Evolutionary conservation across 495 filamentous ascomycete genomes (phyloP).

Genomic region (Pyrenula massariospora): DNA sequence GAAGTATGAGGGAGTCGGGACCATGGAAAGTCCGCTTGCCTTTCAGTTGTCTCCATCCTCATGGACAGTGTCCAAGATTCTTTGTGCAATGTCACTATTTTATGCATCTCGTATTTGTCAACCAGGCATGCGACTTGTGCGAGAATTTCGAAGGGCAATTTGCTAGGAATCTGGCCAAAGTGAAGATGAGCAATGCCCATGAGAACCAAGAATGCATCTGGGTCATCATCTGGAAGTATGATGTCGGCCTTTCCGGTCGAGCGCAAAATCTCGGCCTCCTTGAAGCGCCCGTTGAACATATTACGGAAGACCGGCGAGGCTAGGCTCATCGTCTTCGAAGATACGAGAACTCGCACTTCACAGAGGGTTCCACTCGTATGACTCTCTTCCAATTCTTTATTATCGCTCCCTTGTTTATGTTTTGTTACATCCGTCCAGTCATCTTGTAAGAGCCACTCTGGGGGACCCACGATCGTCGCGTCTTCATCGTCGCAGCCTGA

Average conservation of each 20-base stretch:
- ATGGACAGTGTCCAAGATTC: neutral
- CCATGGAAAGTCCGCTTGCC: neutral
- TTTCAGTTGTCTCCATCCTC: neutral
- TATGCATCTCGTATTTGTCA: conserved; percentile 22
- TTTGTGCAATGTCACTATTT: conserved; percentile 18
- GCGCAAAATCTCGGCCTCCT: conserved; percentile 4
- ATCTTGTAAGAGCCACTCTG: neutral
- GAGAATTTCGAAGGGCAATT: conserved; percentile 7
- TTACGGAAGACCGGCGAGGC: neutral
- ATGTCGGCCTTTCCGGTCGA: conserved; percentile 8
- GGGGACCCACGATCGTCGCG: neutral
- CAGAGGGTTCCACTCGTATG: neutral
- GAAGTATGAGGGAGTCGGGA: neutral
- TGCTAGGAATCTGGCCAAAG: conserved; percentile 10
- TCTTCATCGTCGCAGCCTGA: too few relatives aligned
- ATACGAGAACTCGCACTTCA: neutral
- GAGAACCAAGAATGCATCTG: conserved; percentile 7
- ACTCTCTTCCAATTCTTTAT: neutral
- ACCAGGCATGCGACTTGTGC: conserved; percentile 12
- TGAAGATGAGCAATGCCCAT: conserved; percentile 15
- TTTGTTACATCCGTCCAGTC: neutral
- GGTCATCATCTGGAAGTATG: conserved; percentile 17
- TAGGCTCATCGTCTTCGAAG: neutral
- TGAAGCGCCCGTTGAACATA: neutral
- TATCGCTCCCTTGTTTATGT: neutral